Evolutionary conservation across 2,329 filamentous ascomycete species (phyloP), one percentile per base, ranked within the genome.

Genomic region (Penicillium sp.): DNA sequence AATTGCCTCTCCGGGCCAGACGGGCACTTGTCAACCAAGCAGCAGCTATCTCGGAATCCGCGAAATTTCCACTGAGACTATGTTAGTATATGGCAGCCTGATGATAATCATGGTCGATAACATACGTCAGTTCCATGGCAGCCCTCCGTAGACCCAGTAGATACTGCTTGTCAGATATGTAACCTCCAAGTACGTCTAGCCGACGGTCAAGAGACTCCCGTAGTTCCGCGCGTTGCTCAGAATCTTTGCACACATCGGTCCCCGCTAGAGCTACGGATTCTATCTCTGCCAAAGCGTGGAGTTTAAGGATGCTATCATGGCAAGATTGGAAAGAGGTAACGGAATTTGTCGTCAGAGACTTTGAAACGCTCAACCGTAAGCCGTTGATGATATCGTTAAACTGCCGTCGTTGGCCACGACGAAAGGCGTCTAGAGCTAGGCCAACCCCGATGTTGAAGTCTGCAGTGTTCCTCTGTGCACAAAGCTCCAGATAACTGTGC

Each of bases 131-230:
- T 67, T 93, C 88, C 92, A 99, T 97, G 1, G 90, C 87, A 26
- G 95, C 94, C 68, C 95, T 86, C 60, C 93, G 88, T 46, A 98
- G 84, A 1, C 93, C 91, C 30, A 99, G 83, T 9, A 99, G 79
- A 73, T 96, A 98, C 73, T 97, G 94, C 75, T 99, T 99, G 74
- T 99, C 93, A 56, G 89, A 87, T 44, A 93, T 89, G 70, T 95
- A 97, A 1, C 93, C 91, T 0, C 96, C 95, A 2, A 99, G 82
- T 1, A 96, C 85, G 67, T 93, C 91, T n/a, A 99, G 81, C n/a
- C 95, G 88, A 50, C 90, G 87, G 64, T 90, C 85, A 5, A 97
- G 75, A 23, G 84, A 83, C 55, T 84, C 81, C 7, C 90, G 74
- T 26, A 81, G 62, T 55, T 68, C 66, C 41, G 70, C 60, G 48